Base-by-base conservation (phyloP, 305 asterid genomes). In the Salvia sclarea region DNA sequence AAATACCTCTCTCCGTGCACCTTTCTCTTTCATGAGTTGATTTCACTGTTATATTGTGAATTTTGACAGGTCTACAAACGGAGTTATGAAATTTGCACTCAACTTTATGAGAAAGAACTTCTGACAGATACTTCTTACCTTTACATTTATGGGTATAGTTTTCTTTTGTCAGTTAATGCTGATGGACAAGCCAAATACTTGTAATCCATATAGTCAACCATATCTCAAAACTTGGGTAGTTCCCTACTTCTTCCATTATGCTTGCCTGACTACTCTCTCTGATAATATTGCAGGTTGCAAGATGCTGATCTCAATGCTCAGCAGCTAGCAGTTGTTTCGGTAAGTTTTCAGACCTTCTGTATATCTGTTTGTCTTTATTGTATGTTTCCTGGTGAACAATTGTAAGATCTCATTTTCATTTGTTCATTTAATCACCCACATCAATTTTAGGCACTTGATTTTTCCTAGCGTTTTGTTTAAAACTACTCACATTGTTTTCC, bases 281-380 rank as follows among this genome's bases (percentile, higher is more conserved):
- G 70, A 55, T 63, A 41, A 45, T 49, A 66, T 56, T 83, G 73
- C 90, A 93, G 97, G 84, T 53, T 95, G 80, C 95, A 79, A 69
- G 91, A 79, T 73, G 86, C 95, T 71, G 96, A 83, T 21, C 84
- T 95, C 73, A 86, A 68, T 54, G 85, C 98, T 54, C 91, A 84
- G 87, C 99, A 95, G 91, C 89, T 95, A 49, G 98, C 99, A 4
- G 72, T 95, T 84, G 91, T 89, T 79, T 91, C 98, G 48, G 98
- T 90, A 76, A 80, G 97, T 84, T 74, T 47, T 58, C 73, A 37
- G 56, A 12, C 9, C 16, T 67, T 13, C n/a, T 59, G 9, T 61
- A 12, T 57, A 62, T 66, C 59, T 18, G 38, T 38, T 72, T 30
- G 67, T 69, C 53, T 69, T 17, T 22, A 37, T 21, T 40, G 17